phyloP scores from a whole-genome alignment of 208 protist genomes.

The Kentomonas sorsogonicus region DNA sequence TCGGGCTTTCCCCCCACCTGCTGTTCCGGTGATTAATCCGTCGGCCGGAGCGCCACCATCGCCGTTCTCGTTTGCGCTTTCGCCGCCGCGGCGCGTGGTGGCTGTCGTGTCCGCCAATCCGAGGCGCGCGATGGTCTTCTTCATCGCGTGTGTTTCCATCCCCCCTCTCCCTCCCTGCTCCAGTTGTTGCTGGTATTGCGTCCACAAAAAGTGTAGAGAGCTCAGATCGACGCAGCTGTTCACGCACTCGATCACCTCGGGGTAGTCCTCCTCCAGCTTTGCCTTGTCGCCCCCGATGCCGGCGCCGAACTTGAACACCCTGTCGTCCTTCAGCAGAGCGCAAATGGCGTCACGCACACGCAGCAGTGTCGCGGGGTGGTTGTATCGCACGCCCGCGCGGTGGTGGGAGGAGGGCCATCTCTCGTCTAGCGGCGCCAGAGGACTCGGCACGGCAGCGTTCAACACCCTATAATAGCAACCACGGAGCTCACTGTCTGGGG shows the following conservation, averaged over 20 bases:
- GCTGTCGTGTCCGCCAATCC: neutral
- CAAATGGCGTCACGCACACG: slow-evolving; percentile 19
- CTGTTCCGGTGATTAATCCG: too few relatives aligned
- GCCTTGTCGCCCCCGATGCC: slow-evolving; percentile 48
- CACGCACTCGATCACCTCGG: slow-evolving; percentile 9
- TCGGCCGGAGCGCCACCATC: too few relatives aligned
- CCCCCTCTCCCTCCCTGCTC: neutral
- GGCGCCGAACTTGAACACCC: slow-evolving; percentile 38
- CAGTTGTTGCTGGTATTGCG: too few relatives aligned
- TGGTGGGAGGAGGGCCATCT: too few relatives aligned
- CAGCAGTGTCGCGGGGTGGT: slow-evolving; percentile 13
- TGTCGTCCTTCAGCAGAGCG: slow-evolving; percentile 18
- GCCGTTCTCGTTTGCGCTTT: too few relatives aligned
- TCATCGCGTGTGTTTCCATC: slow-evolving; percentile 14
- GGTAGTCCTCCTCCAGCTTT: slow-evolving; percentile 49
- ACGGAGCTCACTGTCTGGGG: too few relatives aligned
- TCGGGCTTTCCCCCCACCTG: too few relatives aligned
- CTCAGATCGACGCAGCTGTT: slow-evolving; percentile 38
- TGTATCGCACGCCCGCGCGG: slow-evolving; percentile 20
- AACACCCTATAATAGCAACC: slow-evolving; percentile 11
- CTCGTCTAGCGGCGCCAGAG: slow-evolving; percentile 26
- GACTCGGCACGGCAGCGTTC: slow-evolving; percentile 19
- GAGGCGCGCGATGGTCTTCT: too few relatives aligned
- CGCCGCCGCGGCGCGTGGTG: neutral
- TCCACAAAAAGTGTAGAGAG: slow-evolving; percentile 24